Evolutionary conservation across 108 stramenopile genomes (phyloP).

Genomic region (Pseudonitzschia multiseries): DNA sequence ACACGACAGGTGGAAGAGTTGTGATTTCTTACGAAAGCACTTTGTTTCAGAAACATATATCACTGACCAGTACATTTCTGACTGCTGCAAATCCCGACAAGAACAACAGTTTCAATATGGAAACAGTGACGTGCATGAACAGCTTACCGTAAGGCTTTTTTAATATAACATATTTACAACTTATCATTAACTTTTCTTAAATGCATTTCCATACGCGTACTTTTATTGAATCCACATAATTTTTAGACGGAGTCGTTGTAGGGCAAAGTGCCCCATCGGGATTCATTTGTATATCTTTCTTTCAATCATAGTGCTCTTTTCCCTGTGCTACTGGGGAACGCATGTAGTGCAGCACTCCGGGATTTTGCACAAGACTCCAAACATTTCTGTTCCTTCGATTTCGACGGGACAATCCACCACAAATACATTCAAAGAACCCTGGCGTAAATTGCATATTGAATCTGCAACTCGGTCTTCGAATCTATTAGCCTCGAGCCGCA

Average conservation of each 20-base stretch:
- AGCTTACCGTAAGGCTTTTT: too few species aligned
- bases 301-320: not conserved
- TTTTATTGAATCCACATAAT: too few species aligned
- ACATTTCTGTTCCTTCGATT: conserved; percentile 18
- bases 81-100: too few species aligned
- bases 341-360: conserved; percentile 45
- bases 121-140: too few species aligned
- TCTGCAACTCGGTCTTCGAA: conserved; percentile 42
- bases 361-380: conserved; percentile 41
- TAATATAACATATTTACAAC: too few species aligned
- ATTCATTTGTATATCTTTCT: not conserved
- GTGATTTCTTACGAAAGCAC: too few species aligned
- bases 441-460: conserved; percentile 50
- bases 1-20: too few species aligned
- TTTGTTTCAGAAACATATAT: too few species aligned
- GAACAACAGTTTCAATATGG: too few species aligned
- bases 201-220: too few species aligned
- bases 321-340: conserved; percentile 4
- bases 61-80: too few species aligned
- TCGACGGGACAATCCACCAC: conserved; percentile 40
- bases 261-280: not conserved
- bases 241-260: not conserved
- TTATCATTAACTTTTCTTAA: too few species aligned
- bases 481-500: conserved; percentile 35
- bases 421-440: conserved; percentile 19